Percentiles rank a stretch among this genome's conserved stretches.
Evolutionary conservation across 306 rosid genomes (phyloP).

Genomic region (Ormosia semicastrata): DNA sequence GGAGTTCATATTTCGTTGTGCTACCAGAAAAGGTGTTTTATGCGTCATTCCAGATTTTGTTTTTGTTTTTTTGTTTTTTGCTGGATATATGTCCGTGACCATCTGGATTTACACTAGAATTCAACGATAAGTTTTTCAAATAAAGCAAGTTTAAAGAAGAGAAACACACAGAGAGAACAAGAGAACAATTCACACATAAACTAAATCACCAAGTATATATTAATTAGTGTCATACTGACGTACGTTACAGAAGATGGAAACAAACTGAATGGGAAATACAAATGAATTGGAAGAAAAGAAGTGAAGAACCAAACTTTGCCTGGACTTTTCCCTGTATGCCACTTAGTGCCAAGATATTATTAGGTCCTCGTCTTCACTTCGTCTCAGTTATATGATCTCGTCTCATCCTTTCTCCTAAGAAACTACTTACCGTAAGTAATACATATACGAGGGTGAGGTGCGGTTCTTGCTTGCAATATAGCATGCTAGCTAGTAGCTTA

Average conservation of each 20-base stretch:
- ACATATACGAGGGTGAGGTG: neutral
- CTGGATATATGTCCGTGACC: neutral
- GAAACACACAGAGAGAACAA: neutral
- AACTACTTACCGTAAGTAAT: neutral
- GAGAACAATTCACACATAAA: neutral
- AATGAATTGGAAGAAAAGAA: neutral
- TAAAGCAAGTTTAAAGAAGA: neutral
- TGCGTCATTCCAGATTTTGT: neutral
- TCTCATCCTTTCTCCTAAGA: neutral
- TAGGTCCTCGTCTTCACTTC: neutral
- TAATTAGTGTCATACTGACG: neutral
- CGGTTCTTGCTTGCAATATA: conserved; percentile 1
- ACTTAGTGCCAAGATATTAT: neutral
- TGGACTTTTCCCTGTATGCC: conserved; percentile 31
- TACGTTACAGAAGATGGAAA: neutral
- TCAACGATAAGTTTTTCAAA: neutral
- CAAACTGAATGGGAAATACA: neutral
- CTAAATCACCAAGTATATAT: neutral
- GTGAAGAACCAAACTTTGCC: conserved; percentile 22
- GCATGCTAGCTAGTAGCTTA: neutral
- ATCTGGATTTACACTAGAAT: neutral
- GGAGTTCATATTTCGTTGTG: neutral
- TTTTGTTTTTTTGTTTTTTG: neutral
- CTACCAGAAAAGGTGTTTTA: neutral
- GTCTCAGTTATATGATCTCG: neutral